phyloP scores from a whole-genome alignment of 495 filamentous ascomycete genomes.

The Aspergillus egyptiacus region DNA sequence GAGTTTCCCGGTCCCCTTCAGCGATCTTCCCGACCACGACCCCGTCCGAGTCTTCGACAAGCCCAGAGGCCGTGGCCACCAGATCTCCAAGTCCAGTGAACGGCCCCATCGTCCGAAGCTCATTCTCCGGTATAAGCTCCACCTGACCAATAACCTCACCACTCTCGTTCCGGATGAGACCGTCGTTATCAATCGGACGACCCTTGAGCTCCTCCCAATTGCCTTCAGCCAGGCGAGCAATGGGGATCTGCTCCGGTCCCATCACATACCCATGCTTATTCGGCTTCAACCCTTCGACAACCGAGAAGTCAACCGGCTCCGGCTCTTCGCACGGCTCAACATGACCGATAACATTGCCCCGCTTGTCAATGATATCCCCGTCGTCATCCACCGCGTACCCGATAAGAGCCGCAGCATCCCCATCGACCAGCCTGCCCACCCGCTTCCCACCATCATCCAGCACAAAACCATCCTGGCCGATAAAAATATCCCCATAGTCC shows the following conservation, averaged over 20 bases:
- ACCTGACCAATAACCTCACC: constrained; percentile 68
- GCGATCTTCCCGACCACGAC: constrained; percentile 65
- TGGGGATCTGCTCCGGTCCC: constrained; percentile 60
- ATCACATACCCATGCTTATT: constrained; percentile 81
- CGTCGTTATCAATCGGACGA: constrained; percentile 63
- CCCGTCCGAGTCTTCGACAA: constrained; percentile 62
- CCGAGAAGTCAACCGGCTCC: constrained; percentile 56
- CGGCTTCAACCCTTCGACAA: constrained; percentile 58
- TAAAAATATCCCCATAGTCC: constrained; percentile 48
- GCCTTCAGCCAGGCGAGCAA: constrained; percentile 64
- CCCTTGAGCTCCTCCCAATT: constrained; percentile 61
- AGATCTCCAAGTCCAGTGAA: constrained; percentile 72
- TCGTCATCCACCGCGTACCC: constrained; percentile 77
- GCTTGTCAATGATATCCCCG: constrained; percentile 75
- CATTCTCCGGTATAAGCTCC: constrained; percentile 65
- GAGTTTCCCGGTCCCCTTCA: constrained; percentile 69
- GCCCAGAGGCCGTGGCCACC: constrained; percentile 61
- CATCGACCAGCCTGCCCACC: constrained; percentile 69
- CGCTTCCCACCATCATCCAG: constrained; percentile 59
- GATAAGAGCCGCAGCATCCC: constrained; percentile 65
- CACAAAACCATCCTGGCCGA: constrained; percentile 43
- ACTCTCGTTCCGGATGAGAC: constrained; percentile 66
- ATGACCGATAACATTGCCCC: constrained; percentile 71
- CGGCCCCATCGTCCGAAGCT: constrained; percentile 65
- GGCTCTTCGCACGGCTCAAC: constrained; percentile 63